A percentile compares a stretch with the other conserved stretches of the same genome.
Evolutionary conservation across 1,284 basidiomycete genomes (phyloP).

Genomic region (Vanrija humicola): DNA sequence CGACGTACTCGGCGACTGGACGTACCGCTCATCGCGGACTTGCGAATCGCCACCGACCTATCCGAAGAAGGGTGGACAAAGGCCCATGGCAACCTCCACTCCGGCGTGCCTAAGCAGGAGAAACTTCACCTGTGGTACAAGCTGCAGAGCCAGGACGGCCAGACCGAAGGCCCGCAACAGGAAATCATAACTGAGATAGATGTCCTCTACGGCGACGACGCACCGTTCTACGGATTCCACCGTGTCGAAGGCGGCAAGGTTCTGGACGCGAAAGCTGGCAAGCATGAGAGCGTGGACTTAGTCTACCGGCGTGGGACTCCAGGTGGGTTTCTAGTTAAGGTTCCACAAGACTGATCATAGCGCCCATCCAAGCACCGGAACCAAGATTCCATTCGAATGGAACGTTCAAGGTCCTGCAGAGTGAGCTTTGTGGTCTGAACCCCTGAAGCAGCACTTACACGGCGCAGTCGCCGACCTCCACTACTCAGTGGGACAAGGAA

Average conservation of each 20-base stretch:
- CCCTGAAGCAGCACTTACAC: not conserved
- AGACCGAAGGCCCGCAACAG: slow-evolving; percentile 7
- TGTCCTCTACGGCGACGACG: slow-evolving; percentile 71
- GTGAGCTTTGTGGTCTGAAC: slow-evolving; percentile 15
- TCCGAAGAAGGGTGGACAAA: slow-evolving; percentile 36
- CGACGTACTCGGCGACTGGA: slow-evolving; percentile 67
- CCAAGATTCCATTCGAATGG: slow-evolving; percentile 77
- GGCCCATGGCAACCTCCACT: slow-evolving; percentile 38
- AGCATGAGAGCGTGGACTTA: slow-evolving; percentile 42
- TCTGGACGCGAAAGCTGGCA: slow-evolving; percentile 42
- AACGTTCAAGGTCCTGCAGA: slow-evolving; percentile 80
- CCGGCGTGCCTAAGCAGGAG: slow-evolving; percentile 49
- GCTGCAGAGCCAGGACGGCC: slow-evolving; percentile 22
- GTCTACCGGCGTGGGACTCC: slow-evolving; percentile 38
- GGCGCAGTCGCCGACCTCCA: slow-evolving; percentile 73
- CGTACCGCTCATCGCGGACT: slow-evolving; percentile 38
- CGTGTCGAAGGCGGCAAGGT: slow-evolving; percentile 59
- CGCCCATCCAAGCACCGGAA: slow-evolving; percentile 61
- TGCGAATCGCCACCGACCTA: slow-evolving; percentile 29
- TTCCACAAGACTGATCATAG: slow-evolving; percentile 47
- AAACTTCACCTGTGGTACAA: slow-evolving; percentile 72
- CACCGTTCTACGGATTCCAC: slow-evolving; percentile 79
- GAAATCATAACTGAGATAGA: slow-evolving; percentile 83
- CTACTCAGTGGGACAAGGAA: slow-evolving; percentile 68
- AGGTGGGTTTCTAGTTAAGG: too few relatives aligned